Evolutionary conservation across 1,139 yeast genomes (phyloP), one percentile per base, ranked within the genome.

Genomic region (Blastobotrys persicus): DNA sequence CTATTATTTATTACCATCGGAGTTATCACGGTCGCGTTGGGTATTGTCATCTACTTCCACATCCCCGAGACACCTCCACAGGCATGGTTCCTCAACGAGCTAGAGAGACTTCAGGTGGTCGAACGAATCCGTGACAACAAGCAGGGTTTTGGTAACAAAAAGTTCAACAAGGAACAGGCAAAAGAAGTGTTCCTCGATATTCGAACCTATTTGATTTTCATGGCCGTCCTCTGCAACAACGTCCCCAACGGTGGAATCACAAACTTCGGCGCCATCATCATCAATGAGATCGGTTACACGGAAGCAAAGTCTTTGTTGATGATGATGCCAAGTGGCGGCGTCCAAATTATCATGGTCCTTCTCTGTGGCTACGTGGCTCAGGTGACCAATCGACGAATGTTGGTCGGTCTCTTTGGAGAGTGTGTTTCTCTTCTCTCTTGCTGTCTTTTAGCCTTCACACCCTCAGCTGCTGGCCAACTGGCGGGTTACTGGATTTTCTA

Each of bases 1-100:
- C 80, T 85, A 83, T 68, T 81, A 45, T 67, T 81, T 46, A 68
- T 81, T 45, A 65, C 81, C 42, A 84, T 79, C 58, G 85, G 85
- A 13, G 61, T 73, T 35, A 66, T 77, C 46, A 71, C 83, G n/a
- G 68, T 79, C 44, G 51, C 67, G 14, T 77, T 82, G 74, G 81
- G 82, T 4, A 56, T 76, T 7, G 12, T 28, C 31, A 50, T 75
- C 20, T 70, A 72, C 46, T 62, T 80, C 38, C 52, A 48, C 42
- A 72, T 71, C 51, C 85, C 85, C 1, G 81, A 78, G 59, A 68
- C 72, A 20, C 83, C 82, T 28, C 66, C 77, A 13, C 63, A 68
- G 33, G 83, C 84, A 1, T 76, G 80, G 77, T 79, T 76, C 59
- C 65, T 80, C 43, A 64, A 64, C 33, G 71, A 72, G 16, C 65